Evolutionary conservation across 257 asterid species (phyloP), one percentile per base, ranked within the genome.

Genomic region (Solanum boliviense): DNA sequence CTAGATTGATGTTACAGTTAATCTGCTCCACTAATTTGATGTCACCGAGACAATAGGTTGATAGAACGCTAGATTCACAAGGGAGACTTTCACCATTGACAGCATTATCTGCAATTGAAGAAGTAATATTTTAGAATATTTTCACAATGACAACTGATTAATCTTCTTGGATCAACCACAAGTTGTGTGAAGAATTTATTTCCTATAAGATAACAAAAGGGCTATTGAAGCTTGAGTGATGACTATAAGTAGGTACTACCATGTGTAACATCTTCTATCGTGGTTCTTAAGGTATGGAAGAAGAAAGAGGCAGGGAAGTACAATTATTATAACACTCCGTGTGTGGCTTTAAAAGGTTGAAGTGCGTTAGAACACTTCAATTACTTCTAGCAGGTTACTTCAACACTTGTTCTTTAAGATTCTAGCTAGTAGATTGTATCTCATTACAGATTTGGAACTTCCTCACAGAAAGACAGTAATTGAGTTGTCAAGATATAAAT

Each of bases 81-180:
- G 48, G 83, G 86, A 74, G 18, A 25, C 36, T 71, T 46, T 83
- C 74, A 73, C 32, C 82, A 58, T 71, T 34, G 48, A n/a, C 20
- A 34, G 16, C 32, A 20, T 70, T 31, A 21, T 88, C 89, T 88
- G 89, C 84, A 88, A 88, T 84, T 8, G 62, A 65, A 83, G 79
- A 87, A 78, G 36, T 76, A 70, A 82, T 76, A 34, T 11, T 84
- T 35, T 81, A 46, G 68, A 81, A 81, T 46, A 44, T 46, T 81
- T 81, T 46, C 68, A 81, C 27, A 7, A 46, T 9, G 68, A 6
- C 11, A 29, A 46, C 67, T 27, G 16, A 44, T 79, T 44, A 79
- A 81, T 81, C 29, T 81, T 25, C 58, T 76, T 76, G 56, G 58
- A 38, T 38, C 58, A 76, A 76, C 34, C 58, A 12, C 84, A 38